These are phyloP conservation scores for Leccinum barrowsii DNA, from an alignment of 768 basidiomycete genomes.

Conservation along the genomic window DNA sequence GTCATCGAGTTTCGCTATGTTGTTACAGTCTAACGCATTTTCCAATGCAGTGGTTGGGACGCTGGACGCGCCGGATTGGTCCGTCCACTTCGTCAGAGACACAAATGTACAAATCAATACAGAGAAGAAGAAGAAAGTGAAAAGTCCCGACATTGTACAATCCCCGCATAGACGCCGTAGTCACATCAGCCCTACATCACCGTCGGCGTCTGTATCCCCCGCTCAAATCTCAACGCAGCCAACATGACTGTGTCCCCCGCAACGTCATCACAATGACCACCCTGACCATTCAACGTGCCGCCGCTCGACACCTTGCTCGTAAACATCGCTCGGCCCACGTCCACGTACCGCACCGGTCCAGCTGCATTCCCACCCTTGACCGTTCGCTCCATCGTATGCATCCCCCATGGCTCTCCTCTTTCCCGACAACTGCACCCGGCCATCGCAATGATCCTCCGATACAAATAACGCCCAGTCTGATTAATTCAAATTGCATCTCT, in stretches of 20 bases:
- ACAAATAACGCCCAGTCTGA: constrained; percentile 63
- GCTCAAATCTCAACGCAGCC: constrained; percentile 62
- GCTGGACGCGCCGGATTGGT: constrained; percentile 63
- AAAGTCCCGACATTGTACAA: too few relatives aligned
- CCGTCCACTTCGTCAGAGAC: constrained; percentile 20
- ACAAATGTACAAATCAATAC: too few relatives aligned
- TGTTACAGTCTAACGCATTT: not conserved
- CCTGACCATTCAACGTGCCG: constrained; percentile 12
- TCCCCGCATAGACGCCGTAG: too few relatives aligned
- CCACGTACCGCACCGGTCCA: constrained; percentile 50
- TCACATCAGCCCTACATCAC: constrained; percentile 22
- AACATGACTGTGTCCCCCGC: constrained; percentile 54
- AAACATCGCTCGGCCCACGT: constrained; percentile 33
- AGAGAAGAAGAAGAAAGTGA: too few relatives aligned
- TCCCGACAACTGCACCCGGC: constrained; percentile 60
- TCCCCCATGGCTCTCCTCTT: constrained; percentile 67
- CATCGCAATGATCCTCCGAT: constrained; percentile 64
- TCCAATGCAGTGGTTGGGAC: constrained; percentile 56
- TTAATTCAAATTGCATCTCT: too few relatives aligned
- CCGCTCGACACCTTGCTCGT: constrained; percentile 51
- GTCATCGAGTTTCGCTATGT: not conserved
- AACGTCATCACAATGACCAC: constrained; percentile 18
- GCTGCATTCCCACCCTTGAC: constrained; percentile 33
- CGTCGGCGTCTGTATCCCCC: constrained; percentile 57
- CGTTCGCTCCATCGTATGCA: constrained; percentile 58